Evolutionary conservation across 2,329 filamentous ascomycete genomes (phyloP), one percentile per base, ranked within the genome.

Genomic region (Hypoxylon sp.): DNA sequence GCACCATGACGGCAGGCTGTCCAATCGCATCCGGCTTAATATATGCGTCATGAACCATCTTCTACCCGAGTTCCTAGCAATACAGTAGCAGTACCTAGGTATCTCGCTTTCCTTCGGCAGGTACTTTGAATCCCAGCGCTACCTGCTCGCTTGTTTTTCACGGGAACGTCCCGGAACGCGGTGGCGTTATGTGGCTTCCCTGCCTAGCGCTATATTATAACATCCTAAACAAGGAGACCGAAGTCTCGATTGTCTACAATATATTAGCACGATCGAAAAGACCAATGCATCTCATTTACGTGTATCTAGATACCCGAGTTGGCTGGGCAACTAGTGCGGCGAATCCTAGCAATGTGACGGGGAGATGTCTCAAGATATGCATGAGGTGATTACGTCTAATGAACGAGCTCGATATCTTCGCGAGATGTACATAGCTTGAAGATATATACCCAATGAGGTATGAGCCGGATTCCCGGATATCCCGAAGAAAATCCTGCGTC

Each of bases 151-250:
- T 9, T 30, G 6, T 30, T 5, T 30, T 30, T 30, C 28, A 17
- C 14, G 14, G 34, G 34, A 2, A 38, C 34, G 10, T 38, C 34
- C 3, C 14, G 50, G 32, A 25, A 36, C 28, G 34, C 48, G 14
- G 23, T 32, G 36, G 34, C 34, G 9, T 38, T 11, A 3, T 49
- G n/a, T 48, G 46, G 19, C 46, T 49, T 61, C 36, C 61, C 46
- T 17, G 6, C n/a, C n/a, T 41, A n/a, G 36, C 11, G 5, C 21
- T 28, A 30, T 4, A 49, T 38, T n/a, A 38, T 46, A 5, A 53
- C 51, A 32, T 55, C 38, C 53, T 23, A 34, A n/a, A 55, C 43
- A 1, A 63, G 7, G 38, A 19, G 10, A 11, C 17, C 17, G 17
- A 3, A 10, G 17, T 10, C 5, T 43, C 36, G 14, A 5, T 19